Evolutionary conservation across 441 rosid species (phyloP).

Genomic region (Mallotus repandus): DNA sequence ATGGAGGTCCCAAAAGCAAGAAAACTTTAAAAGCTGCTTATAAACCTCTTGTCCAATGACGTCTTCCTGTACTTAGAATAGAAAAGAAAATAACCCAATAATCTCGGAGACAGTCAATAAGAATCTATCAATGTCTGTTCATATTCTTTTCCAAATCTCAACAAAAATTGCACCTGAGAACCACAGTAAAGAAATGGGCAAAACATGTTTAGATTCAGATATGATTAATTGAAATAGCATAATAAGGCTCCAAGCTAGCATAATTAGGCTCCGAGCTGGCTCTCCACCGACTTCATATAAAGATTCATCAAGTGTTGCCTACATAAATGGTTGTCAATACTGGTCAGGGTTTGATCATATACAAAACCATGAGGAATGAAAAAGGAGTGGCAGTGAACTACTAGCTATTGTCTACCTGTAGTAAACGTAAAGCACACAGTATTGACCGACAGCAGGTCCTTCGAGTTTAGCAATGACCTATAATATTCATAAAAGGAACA

Average conservation of each 20-base stretch:
- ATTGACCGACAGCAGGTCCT: slow-evolving; percentile 99
- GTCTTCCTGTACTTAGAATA: slow-evolving; percentile 74
- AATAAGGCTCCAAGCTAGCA: slow-evolving; percentile 17
- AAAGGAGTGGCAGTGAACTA: slow-evolving; percentile 9
- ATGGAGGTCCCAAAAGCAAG: slow-evolving; percentile 10
- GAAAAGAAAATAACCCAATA: slow-evolving; percentile 83
- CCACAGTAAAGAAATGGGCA: slow-evolving; percentile 21
- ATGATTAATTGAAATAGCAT: slow-evolving; percentile 22
- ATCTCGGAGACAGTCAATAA: slow-evolving; percentile 74
- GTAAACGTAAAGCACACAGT: slow-evolving; percentile 88
- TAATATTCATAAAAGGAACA: neutral
- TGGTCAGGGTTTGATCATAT: slow-evolving; percentile 26
- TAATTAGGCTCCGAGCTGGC: no score
- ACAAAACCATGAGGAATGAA: slow-evolving; percentile 9
- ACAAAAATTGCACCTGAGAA: slow-evolving; percentile 86
- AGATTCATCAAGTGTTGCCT: slow-evolving; percentile 98
- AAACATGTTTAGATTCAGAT: slow-evolving; percentile 15
- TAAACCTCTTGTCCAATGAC: slow-evolving; percentile 76
- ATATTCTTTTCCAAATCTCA: slow-evolving; percentile 96
- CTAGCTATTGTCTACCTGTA: slow-evolving; percentile 59
- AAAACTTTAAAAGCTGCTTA: slow-evolving; percentile 17
- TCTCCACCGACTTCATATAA: slow-evolving; percentile 99
- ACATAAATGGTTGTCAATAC: slow-evolving; percentile 34
- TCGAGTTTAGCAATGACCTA: slow-evolving; percentile 98
- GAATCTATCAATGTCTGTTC: slow-evolving; percentile 77